phyloP scores from a whole-genome alignment of 2,329 filamentous ascomycete genomes.

The Sporothrix pseudoabietina region DNA sequence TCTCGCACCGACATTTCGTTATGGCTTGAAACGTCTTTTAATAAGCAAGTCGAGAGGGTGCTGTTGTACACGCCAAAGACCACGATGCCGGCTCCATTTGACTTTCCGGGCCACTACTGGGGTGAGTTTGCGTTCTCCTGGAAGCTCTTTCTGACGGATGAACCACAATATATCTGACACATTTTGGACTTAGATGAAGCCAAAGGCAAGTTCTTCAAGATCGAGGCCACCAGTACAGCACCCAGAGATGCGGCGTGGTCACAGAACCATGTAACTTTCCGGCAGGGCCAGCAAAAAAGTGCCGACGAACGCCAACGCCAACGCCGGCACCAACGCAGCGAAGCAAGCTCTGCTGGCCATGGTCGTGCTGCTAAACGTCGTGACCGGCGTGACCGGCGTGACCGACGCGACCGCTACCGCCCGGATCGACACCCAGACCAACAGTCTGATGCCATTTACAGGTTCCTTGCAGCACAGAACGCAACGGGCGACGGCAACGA shows the following conservation, averaged over 20 bases:
- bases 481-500: neutral
- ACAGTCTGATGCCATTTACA: neutral
- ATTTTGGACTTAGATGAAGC: conserved; percentile 47
- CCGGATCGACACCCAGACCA: neutral
- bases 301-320: neutral
- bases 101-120: conserved; percentile 59
- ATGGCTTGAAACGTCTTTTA: neutral
- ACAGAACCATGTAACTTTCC: conserved; percentile 50
- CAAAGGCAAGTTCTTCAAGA: conserved; percentile 67
- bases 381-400: neutral
- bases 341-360: neutral
- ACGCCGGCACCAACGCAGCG: neutral
- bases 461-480: neutral
- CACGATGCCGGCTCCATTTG: conserved; percentile 34
- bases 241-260: conserved; percentile 57
- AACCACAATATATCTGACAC: neutral
- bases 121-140: conserved; percentile 43
- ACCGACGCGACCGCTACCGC: neutral
- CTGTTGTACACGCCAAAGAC: neutral
- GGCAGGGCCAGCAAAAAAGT: neutral
- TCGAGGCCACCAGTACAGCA: conserved; percentile 56
- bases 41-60: neutral
- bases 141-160: neutral
- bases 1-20: neutral
- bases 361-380: neutral